Evolutionary conservation across 2,329 filamentous ascomycete genomes (phyloP).

Genomic region (Tolypocladium tropicale): DNA sequence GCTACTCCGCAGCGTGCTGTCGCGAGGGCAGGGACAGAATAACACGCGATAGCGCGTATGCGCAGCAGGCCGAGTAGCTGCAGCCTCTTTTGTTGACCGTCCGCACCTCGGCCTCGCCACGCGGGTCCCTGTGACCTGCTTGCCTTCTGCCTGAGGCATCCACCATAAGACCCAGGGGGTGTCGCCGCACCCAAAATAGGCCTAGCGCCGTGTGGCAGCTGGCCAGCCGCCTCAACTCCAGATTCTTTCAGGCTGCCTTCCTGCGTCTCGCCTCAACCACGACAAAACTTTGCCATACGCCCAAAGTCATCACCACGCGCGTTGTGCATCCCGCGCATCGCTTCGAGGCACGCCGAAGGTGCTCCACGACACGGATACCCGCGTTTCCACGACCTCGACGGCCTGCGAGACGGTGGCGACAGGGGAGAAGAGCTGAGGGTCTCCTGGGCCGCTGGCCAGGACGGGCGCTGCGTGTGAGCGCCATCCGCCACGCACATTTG

Average conservation of each 20-base stretch:
- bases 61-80: not conserved
- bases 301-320: conserved; percentile 39
- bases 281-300: conserved; percentile 30
- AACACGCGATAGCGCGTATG: not conserved
- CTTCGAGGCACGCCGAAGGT: conserved; percentile 14
- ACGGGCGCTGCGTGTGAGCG: conserved; percentile 30
- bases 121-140: not conserved
- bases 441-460: conserved; percentile 37
- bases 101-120: too few relatives aligned
- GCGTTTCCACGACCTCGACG: conserved; percentile 24
- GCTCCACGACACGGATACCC: conserved; percentile 21
- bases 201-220: conserved; percentile 20
- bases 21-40: not conserved
- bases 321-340: conserved; percentile 37
- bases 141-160: conserved; percentile 15
- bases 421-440: conserved; percentile 33
- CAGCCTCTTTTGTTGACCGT: not conserved
- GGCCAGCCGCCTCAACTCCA: conserved; percentile 30
- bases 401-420: conserved; percentile 33
- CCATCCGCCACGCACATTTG: conserved; percentile 26
- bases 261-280: conserved; percentile 29
- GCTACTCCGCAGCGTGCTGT: not conserved
- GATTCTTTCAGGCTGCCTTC: conserved; percentile 32
- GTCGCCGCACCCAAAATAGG: conserved; percentile 12
- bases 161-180: conserved; percentile 6